Base-by-base conservation (phyloP, 2,329 filamentous ascomycete genomes). In the Sporothrix schenckii region DNA sequence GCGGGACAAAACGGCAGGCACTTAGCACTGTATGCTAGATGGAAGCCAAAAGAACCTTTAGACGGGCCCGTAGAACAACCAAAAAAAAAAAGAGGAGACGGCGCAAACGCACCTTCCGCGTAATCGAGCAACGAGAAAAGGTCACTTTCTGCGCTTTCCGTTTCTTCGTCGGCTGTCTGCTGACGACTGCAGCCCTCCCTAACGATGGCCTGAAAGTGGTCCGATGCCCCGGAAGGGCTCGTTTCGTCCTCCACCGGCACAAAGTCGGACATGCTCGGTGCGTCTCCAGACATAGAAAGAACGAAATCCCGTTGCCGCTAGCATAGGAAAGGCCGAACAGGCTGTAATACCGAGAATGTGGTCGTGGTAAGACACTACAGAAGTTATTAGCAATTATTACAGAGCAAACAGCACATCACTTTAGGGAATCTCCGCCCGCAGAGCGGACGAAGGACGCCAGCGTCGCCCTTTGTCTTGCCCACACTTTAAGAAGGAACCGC, bases 31-130 rank as follows among this genome's bases (percentile, higher is more conserved):
- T 3, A 30, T 30, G 3, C 27, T 30, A 6, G 63, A 54, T 68
- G 66, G 66, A 68, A 68, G 66, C 52, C 21, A 47, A 68, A 56
- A 68, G 66, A 68, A 68, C 52, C 50, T 67, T 11, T 27, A n/a
- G 34, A 21, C 49, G 54, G 39, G 65, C 65, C 50, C 52, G 41
- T 44, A 56, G 52, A 68, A 52, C 6, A 56, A 44, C n/a, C n/a
- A n/a, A 63, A 19, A 54, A 44, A 63, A 19, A 54, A 44, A 68
- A 47, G n/a, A 54, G 39, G 52, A 56, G 52, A 54, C 56, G 24
- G 34, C 52, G n/a, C 50, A 24, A 60, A 27, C n/a, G 50, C 50
- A 44, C 65, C 66, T 58, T 68, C 27, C 53, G 53, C 52, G 44
- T 56, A 39, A 1, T 47, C 65, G 11, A 24, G 34, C 24, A 24